phyloP scores from a whole-genome alignment of 2,329 filamentous ascomycete genomes.

The Celoporthe dispersa region DNA sequence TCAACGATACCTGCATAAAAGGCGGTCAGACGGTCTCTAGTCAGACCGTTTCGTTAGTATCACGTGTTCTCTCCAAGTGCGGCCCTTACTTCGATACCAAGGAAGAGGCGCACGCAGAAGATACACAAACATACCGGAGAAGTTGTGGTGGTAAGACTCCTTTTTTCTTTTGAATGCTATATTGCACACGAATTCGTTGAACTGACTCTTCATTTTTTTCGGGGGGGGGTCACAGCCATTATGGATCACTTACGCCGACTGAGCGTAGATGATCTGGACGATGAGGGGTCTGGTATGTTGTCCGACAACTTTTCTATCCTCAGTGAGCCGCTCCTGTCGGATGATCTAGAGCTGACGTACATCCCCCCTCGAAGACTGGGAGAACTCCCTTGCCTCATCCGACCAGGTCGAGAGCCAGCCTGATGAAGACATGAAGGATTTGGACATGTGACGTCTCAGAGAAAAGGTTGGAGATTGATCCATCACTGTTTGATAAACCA shows the following conservation, averaged over 20 bases:
- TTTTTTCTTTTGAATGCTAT: too few relatives aligned
- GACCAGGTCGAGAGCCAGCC: slow-evolving; percentile 57
- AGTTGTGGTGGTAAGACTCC: slow-evolving; percentile 44
- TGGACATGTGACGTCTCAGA: slow-evolving; percentile 18
- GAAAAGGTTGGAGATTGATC: background rate
- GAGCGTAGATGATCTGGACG: slow-evolving; percentile 61
- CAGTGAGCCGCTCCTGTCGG: background rate
- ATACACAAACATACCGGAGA: slow-evolving; percentile 40
- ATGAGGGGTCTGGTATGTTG: slow-evolving; percentile 62
- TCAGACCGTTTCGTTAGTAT: slow-evolving; percentile 48
- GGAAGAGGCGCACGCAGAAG: slow-evolving; percentile 39
- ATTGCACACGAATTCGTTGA: background rate
- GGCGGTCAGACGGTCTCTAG: slow-evolving; percentile 47
- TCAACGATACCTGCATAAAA: slow-evolving; percentile 52
- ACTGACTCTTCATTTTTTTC: background rate
- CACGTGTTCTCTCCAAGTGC: slow-evolving; percentile 49
- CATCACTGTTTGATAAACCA: background rate
- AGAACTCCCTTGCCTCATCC: slow-evolving; percentile 57
- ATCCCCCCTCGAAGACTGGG: slow-evolving; percentile 52
- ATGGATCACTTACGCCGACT: slow-evolving; percentile 56
- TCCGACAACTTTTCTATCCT: slow-evolving; percentile 44
- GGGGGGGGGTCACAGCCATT: slow-evolving; percentile 41
- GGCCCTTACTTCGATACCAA: slow-evolving; percentile 44
- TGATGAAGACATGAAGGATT: slow-evolving; percentile 47
- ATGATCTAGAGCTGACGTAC: slow-evolving; percentile 23